These are phyloP conservation scores for Geranomyces variabilis DNA, from an alignment of 192 early-diverging fungal genomes.

Conservation along the genomic window DNA sequence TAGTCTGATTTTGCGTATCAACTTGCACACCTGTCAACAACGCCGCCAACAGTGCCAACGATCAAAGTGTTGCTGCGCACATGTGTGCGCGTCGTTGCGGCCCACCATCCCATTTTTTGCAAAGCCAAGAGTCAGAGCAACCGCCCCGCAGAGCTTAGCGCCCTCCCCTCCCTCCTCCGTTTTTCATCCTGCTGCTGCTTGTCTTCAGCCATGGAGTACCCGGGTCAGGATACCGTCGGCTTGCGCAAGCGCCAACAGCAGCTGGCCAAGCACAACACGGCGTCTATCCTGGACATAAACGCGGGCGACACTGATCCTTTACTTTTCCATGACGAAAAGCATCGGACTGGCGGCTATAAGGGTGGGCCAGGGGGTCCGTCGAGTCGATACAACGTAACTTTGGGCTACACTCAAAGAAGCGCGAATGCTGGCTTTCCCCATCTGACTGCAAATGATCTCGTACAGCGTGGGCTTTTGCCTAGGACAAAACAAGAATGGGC, in stretches of 20 bases:
- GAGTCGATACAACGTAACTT: background rate
- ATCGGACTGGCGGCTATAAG: background rate
- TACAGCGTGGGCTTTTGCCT: background rate
- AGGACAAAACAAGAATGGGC: background rate
- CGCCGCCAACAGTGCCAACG: no score
- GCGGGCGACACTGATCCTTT: constrained; percentile 1
- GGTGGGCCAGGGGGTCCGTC: background rate
- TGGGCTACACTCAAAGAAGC: background rate
- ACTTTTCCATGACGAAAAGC: constrained; percentile 1
- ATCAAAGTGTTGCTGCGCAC: no score
- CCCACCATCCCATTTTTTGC: no score
- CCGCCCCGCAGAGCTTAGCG: no score
- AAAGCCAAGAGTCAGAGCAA: no score
- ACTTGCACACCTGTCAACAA: no score
- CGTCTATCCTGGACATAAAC: background rate
- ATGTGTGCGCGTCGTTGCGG: no score
- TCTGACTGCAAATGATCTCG: background rate
- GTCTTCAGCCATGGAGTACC: background rate
- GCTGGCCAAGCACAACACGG: background rate
- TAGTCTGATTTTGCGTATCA: no score
- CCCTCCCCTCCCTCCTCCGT: no score
- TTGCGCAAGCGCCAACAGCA: background rate
- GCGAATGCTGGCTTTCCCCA: no score
- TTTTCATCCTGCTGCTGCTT: no score
- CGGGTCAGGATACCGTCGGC: background rate